Conservation (phyloP, 148 eudicot species). For the Rheum nobile region DNA sequence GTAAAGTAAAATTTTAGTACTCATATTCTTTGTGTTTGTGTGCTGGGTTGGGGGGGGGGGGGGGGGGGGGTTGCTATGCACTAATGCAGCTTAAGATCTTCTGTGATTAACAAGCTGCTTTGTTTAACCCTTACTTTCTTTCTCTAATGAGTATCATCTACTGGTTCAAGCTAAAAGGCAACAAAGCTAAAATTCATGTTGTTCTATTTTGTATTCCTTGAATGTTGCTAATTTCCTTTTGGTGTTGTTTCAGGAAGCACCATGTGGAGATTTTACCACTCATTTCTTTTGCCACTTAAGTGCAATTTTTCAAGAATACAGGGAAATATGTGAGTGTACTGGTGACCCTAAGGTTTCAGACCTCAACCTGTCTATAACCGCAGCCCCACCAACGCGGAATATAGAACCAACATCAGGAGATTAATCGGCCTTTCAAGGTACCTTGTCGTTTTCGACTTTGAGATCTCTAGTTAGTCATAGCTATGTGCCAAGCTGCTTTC, state of each 20-base stretch:
- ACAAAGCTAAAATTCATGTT: not conserved
- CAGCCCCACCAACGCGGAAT: constrained; percentile 62
- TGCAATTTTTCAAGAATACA: constrained; percentile 84
- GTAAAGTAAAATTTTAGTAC: not conserved
- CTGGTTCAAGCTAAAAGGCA: not conserved
- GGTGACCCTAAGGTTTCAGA: constrained; percentile 32
- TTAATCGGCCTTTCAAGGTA: constrained; percentile 3
- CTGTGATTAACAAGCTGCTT: not conserved
- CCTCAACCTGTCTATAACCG: constrained; percentile 25
- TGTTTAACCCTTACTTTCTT: no score
- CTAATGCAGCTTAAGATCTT: not conserved
- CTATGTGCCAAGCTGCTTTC: not conserved
- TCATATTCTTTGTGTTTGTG: not conserved
- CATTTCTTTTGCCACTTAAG: constrained; percentile 84
- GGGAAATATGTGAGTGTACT: constrained; percentile 72
- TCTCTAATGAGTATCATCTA: no score
- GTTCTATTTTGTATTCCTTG: not conserved
- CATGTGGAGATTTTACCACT: constrained; percentile 81
- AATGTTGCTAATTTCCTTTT: not conserved
- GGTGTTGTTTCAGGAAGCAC: constrained; percentile 60
- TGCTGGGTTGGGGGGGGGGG: not conserved
- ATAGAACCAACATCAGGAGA: constrained; percentile 41
- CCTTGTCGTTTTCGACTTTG: not conserved
- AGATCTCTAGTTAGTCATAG: not conserved
- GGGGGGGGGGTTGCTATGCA: no score